phyloP scores from a whole-genome alignment of 179 eudicot genomes.

The Sideroxylon spinosum region DNA sequence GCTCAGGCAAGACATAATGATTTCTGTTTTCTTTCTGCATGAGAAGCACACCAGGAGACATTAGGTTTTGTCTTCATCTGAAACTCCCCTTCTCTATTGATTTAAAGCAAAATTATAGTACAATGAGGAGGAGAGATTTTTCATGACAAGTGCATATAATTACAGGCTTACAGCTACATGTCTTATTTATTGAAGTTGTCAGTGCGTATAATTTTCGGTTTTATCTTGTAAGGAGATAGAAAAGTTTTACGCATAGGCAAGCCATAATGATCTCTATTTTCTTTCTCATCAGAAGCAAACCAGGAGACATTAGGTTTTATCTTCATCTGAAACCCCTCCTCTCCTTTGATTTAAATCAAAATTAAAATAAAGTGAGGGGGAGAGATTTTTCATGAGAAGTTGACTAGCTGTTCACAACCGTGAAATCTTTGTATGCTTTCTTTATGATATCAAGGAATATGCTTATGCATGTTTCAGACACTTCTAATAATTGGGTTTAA shows the following conservation, averaged over 20 bases:
- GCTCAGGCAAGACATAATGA: not conserved
- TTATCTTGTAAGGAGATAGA: not conserved
- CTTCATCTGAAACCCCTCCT: too few relatives aligned
- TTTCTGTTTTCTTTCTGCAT: not conserved
- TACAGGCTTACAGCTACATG: constrained; percentile 34
- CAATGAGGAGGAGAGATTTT: too few relatives aligned
- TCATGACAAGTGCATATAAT: too few relatives aligned
- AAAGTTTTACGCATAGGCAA: not conserved
- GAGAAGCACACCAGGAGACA: not conserved
- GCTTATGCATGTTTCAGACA: too few relatives aligned
- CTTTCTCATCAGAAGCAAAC: not conserved
- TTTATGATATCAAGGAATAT: too few relatives aligned
- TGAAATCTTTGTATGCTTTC: too few relatives aligned
- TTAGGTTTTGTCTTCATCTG: not conserved
- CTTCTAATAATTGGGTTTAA: not conserved
- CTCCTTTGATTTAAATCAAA: too few relatives aligned
- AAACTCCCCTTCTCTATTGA: too few relatives aligned
- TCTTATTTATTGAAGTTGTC: constrained; percentile 44
- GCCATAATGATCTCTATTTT: not conserved
- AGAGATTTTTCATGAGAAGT: too few relatives aligned
- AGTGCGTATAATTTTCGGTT: constrained; percentile 12
- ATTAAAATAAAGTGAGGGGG: too few relatives aligned
- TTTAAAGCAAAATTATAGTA: too few relatives aligned
- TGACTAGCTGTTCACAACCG: too few relatives aligned
- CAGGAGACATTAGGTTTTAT: not conserved